Evolutionary conservation across 2,329 filamentous ascomycete species (phyloP).

Genomic region (Rasamsonia emersonii): DNA sequence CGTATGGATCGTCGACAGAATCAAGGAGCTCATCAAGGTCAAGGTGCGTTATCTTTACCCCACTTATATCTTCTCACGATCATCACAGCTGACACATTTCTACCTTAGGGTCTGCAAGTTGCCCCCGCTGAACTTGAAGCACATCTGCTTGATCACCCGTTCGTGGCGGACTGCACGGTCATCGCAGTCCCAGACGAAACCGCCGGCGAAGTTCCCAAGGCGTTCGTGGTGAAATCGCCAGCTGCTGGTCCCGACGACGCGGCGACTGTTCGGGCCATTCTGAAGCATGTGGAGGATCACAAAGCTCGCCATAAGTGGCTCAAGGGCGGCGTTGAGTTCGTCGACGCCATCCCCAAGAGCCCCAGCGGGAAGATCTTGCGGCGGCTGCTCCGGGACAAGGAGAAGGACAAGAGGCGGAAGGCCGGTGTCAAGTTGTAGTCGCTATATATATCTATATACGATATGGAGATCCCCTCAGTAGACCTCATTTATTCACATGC

Average conservation of each 20-base stretch:
- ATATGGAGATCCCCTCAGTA: too few species aligned
- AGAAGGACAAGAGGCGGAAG: constrained; percentile 58
- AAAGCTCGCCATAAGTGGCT: constrained; percentile 57
- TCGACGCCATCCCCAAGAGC: constrained; percentile 52
- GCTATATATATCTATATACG: too few species aligned
- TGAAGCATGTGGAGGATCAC: constrained; percentile 51
- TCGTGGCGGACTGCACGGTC: constrained; percentile 70
- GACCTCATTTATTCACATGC: not conserved
- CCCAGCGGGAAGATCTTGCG: constrained; percentile 56
- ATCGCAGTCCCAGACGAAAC: constrained; percentile 61
- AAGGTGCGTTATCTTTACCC: constrained; percentile 54
- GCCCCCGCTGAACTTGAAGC: constrained; percentile 77
- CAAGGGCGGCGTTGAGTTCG: constrained; percentile 50
- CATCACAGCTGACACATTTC: constrained; percentile 5
- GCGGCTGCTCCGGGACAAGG: constrained; percentile 61
- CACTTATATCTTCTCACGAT: too few species aligned
- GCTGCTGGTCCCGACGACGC: constrained; percentile 46
- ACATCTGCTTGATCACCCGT: constrained; percentile 64
- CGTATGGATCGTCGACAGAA: constrained; percentile 73
- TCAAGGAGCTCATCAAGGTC: constrained; percentile 71
- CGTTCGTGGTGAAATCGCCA: constrained; percentile 53
- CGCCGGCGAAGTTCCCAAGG: constrained; percentile 56
- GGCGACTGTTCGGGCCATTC: constrained; percentile 42
- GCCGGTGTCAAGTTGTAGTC: constrained; percentile 58
- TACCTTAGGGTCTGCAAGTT: constrained; percentile 66